Conservation (phyloP, 139 green algal species). For the Micractinium sp. region DNA sequence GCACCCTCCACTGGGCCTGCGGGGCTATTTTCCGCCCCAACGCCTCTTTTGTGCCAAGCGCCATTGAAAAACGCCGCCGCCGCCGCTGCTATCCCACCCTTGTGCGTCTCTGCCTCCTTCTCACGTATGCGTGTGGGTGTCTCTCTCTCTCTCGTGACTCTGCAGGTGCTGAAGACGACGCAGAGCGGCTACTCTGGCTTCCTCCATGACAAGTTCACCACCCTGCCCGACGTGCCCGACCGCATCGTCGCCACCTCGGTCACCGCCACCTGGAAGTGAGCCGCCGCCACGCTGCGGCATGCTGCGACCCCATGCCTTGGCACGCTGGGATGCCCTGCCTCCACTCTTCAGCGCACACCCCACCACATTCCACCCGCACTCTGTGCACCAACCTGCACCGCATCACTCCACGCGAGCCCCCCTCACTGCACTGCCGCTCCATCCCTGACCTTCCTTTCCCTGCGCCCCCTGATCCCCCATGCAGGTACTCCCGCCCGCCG, state of each 20-base stretch:
- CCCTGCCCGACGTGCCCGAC: constrained; percentile 85
- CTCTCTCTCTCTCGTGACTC: no score
- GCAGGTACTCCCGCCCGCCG: constrained; percentile 26
- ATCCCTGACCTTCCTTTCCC: not conserved
- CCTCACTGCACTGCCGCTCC: not conserved
- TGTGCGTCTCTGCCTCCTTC: no score
- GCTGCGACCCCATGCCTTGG: not conserved
- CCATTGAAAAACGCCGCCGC: no score
- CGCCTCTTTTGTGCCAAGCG: no score
- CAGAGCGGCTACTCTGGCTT: constrained; percentile 95
- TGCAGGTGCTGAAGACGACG: constrained; percentile 87
- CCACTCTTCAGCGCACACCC: no score
- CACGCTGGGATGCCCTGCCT: no score
- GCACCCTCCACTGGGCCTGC: no score
- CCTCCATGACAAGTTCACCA: constrained; percentile 88
- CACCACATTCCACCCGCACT: no score
- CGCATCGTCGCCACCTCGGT: constrained; percentile 91
- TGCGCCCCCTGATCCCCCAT: not conserved
- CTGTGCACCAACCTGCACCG: not conserved
- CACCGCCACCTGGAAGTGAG: constrained; percentile 86
- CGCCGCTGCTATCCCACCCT: no score
- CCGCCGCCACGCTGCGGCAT: not conserved
- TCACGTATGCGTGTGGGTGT: no score
- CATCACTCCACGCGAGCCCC: not conserved
- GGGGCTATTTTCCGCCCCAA: no score